Evolutionary conservation across 176 grass and related monocot species (phyloP).

Genomic region (Zoysia japonica): DNA sequence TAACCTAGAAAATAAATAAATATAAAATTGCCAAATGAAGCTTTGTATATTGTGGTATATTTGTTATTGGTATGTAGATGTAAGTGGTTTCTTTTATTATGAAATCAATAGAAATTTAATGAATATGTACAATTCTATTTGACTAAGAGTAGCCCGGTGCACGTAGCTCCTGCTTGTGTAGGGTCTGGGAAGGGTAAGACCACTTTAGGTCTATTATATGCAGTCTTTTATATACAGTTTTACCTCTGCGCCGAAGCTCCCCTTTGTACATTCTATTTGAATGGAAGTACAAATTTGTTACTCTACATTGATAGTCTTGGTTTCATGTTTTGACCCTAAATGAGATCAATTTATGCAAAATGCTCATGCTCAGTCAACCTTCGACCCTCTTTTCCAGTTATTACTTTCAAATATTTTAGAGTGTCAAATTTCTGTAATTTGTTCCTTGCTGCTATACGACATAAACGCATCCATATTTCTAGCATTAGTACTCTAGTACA

Average conservation of each 20-base stretch:
- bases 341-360: conserved; percentile 22
- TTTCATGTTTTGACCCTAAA: neutral
- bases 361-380: neutral
- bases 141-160: neutral
- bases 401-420: neutral
- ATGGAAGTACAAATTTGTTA: neutral
- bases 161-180: no score
- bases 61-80: neutral
- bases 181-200: no score
- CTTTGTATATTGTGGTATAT: conserved; percentile 15
- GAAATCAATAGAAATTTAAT: neutral
- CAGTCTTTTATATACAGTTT: no score
- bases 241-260: no score
- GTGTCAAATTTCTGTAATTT: neutral
- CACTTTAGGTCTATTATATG: no score
- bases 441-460: neutral
- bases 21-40: neutral
- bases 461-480: neutral
- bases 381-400: neutral
- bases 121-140: conserved; percentile 14
- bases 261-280: neutral
- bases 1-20: neutral
- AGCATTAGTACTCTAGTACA: neutral
- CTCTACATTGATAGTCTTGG: neutral
- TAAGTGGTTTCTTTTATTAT: neutral